phyloP scores from a whole-genome alignment of 2,329 filamentous ascomycete genomes.

The Herpotrichia juniperi region DNA sequence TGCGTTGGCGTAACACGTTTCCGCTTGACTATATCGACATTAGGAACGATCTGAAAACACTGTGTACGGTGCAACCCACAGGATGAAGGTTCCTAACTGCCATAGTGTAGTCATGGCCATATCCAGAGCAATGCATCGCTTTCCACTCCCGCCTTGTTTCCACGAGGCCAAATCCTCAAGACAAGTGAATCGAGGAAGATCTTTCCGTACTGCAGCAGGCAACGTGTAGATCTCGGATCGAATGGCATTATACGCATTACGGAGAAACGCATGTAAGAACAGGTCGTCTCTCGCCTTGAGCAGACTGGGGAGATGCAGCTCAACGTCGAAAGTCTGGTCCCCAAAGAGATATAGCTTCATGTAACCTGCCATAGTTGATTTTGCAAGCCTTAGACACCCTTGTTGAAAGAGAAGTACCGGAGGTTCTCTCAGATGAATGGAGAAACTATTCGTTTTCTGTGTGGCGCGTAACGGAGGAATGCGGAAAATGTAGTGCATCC shows the following conservation, averaged over 20 bases:
- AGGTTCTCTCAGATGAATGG: no score
- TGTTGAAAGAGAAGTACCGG: no score
- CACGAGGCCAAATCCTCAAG: slow-evolving; percentile 46
- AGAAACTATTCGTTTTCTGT: no score
- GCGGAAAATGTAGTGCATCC: no score
- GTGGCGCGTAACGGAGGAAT: no score
- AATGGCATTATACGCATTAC: slow-evolving; percentile 50
- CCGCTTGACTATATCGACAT: slow-evolving; percentile 49
- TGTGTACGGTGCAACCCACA: slow-evolving; percentile 31
- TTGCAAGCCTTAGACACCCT: no score
- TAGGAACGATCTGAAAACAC: neutral
- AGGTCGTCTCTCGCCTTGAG: slow-evolving; percentile 39
- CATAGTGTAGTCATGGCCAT: slow-evolving; percentile 52
- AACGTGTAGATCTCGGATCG: slow-evolving; percentile 46
- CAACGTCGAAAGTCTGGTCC: slow-evolving; percentile 7
- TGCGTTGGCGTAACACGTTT: slow-evolving; percentile 46
- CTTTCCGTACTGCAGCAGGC: slow-evolving; percentile 40
- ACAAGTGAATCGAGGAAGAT: slow-evolving; percentile 48
- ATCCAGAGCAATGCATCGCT: slow-evolving; percentile 46
- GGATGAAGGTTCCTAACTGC: slow-evolving; percentile 51
- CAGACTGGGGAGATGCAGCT: slow-evolving; percentile 5
- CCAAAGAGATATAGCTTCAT: no score
- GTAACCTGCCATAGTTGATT: no score
- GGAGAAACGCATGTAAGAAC: slow-evolving; percentile 50
- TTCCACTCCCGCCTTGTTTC: slow-evolving; percentile 16